These are phyloP conservation scores for Elsinoe australis DNA, from an alignment of 2,329 filamentous ascomycete species.

Conservation along the genomic window DNA sequence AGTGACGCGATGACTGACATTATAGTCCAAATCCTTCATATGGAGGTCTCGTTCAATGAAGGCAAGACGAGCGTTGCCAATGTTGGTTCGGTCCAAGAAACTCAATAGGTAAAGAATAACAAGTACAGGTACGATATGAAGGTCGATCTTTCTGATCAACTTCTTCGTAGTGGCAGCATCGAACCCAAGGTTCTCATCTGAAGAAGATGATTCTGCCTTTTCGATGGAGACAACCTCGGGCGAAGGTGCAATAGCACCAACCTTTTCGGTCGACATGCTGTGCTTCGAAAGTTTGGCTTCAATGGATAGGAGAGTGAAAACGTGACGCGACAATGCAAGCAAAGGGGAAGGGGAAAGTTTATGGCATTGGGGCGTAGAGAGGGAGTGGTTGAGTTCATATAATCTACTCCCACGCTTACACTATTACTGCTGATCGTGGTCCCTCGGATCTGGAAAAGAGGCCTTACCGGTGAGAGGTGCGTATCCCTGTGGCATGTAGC, in stretches of 20 bases:
- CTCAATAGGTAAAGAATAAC: constrained; percentile 50
- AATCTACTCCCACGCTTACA: neutral
- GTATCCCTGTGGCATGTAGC: neutral
- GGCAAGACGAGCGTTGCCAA: constrained; percentile 55
- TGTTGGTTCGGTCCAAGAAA: constrained; percentile 43
- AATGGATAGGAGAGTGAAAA: neutral
- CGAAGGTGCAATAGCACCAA: neutral
- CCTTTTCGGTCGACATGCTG: constrained; percentile 12
- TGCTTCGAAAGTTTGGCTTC: too few species aligned
- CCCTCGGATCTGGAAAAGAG: constrained; percentile 9
- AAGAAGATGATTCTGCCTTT: constrained; percentile 17
- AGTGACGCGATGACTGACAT: constrained; percentile 30
- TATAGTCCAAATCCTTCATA: constrained; percentile 60
- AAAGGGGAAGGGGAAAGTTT: neutral
- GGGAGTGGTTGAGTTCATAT: constrained; percentile 1
- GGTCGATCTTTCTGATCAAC: constrained; percentile 45
- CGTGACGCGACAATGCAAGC: neutral
- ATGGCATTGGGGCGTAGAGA: neutral
- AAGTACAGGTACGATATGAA: constrained; percentile 46
- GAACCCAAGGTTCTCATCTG: constrained; percentile 9
- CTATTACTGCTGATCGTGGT: neutral
- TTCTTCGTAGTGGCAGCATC: constrained; percentile 24
- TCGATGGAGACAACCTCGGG: constrained; percentile 14
- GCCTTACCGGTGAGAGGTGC: constrained; percentile 12
- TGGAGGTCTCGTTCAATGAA: constrained; percentile 56